A percentile compares a stretch with the other conserved stretches of the same genome.
These are phyloP conservation scores for Prunus yedoensis DNA, from an alignment of 331 rosid genomes.

Conservation along the genomic window DNA sequence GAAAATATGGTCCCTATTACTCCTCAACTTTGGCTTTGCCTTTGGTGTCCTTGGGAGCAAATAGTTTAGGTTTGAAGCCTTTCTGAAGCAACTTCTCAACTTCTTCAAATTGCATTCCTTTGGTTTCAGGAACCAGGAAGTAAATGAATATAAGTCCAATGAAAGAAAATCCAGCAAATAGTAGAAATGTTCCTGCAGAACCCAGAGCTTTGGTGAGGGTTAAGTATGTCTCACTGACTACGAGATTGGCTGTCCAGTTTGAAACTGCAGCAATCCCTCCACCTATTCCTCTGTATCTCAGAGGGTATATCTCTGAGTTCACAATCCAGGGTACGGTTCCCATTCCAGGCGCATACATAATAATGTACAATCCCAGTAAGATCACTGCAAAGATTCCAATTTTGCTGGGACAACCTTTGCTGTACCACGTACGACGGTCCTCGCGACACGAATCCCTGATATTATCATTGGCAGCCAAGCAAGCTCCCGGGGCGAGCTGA, in stretches of 20 bases:
- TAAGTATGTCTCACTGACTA: conserved; percentile 65
- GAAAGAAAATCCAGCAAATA: conserved; percentile 59
- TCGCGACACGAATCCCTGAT: conserved; percentile 34
- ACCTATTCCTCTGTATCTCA: conserved; percentile 67
- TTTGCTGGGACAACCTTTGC: conserved; percentile 74
- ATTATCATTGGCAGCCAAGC: conserved; percentile 40
- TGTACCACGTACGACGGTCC: conserved; percentile 49
- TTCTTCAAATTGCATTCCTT: conserved; percentile 60
- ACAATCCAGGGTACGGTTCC: conserved; percentile 81
- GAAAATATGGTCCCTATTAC: background rate
- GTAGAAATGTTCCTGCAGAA: conserved; percentile 62
- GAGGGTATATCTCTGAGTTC: conserved; percentile 75
- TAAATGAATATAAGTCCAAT: conserved; percentile 52
- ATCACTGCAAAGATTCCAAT: conserved; percentile 61
- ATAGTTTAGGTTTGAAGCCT: conserved; percentile 31
- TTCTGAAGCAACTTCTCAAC: conserved; percentile 59
- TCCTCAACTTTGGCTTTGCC: conserved; percentile 13
- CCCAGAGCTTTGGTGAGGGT: conserved; percentile 49
- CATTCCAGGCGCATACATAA: conserved; percentile 74
- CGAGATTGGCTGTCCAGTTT: conserved; percentile 68
- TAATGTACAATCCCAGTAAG: conserved; percentile 55
- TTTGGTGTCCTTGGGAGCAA: conserved; percentile 11
- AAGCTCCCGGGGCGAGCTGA: conserved; percentile 67
- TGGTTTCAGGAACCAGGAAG: conserved; percentile 61
- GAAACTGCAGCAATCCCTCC: conserved; percentile 88